phyloP scores from a whole-genome alignment of 2,329 filamentous ascomycete genomes.

The Alternaria brassicae region DNA sequence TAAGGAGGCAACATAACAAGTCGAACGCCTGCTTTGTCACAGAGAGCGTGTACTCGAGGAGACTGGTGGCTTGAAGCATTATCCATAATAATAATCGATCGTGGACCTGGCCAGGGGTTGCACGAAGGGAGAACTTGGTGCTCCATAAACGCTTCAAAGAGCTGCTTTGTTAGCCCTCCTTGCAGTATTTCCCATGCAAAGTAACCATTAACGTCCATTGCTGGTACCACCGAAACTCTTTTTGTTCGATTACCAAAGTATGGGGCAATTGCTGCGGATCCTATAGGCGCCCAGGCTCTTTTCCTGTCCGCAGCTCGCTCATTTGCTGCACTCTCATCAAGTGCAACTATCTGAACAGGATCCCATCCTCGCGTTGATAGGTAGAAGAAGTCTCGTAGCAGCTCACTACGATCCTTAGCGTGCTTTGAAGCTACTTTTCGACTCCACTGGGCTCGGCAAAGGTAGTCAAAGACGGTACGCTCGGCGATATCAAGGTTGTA shows the following conservation, averaged over 20 bases:
- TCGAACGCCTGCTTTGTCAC: background rate
- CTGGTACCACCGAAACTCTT: conserved; percentile 14
- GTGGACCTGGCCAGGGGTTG: background rate
- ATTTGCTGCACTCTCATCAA: conserved; percentile 21
- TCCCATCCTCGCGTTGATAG: too few relatives aligned
- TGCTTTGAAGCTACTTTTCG: too few relatives aligned
- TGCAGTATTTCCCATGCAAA: background rate
- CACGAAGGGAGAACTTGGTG: background rate
- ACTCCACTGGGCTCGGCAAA: too few relatives aligned
- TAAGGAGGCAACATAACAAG: conserved; percentile 18
- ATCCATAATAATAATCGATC: background rate
- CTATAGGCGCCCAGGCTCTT: conserved; percentile 14
- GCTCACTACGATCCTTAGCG: too few relatives aligned
- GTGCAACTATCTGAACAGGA: conserved; percentile 12
- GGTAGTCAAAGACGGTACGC: too few relatives aligned
- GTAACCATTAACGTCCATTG: conserved; percentile 16
- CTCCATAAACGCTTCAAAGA: conserved; percentile 5
- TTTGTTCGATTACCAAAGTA: conserved; percentile 1
- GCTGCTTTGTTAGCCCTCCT: conserved; percentile 5
- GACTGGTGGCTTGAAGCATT: background rate
- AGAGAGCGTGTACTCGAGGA: background rate
- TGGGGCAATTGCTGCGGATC: background rate
- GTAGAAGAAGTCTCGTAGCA: too few relatives aligned
- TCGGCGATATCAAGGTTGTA: too few relatives aligned
- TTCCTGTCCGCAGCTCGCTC: conserved; percentile 21